Conservation (phyloP, 1,139 yeast genomes). For the Petasospora rhodanensis region DNA sequence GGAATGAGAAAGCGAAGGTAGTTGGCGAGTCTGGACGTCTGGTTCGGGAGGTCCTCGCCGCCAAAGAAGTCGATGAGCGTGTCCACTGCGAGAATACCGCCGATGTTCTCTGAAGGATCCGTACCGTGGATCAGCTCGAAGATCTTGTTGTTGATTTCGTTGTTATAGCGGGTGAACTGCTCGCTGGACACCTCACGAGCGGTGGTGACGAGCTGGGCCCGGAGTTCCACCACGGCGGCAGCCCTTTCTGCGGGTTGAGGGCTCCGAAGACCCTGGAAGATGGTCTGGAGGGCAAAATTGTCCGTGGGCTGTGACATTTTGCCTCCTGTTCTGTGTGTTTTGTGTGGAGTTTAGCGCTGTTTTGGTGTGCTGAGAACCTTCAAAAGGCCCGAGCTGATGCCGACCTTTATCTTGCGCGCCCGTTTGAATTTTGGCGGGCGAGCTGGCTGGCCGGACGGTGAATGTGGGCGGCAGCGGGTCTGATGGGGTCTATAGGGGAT, state of each 20-base stretch:
- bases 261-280: constrained; percentile 50
- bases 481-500: too few species aligned
- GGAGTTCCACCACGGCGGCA: constrained; percentile 61
- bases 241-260: constrained; percentile 44
- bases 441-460: too few species aligned
- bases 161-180: constrained; percentile 74
- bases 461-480: too few species aligned
- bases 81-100: constrained; percentile 89
- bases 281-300: constrained; percentile 49
- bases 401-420: too few species aligned
- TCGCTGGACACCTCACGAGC: constrained; percentile 76
- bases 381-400: too few species aligned
- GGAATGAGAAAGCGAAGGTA: constrained; percentile 78
- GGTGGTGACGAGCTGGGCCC: constrained; percentile 60
- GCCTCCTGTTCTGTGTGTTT: background rate
- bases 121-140: constrained; percentile 79
- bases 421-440: too few species aligned
- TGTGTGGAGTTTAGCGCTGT: too few species aligned
- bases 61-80: constrained; percentile 77
- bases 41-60: constrained; percentile 74
- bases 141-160: constrained; percentile 81
- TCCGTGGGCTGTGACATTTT: constrained; percentile 30
- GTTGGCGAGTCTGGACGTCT: constrained; percentile 86
- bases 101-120: constrained; percentile 69
- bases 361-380: too few species aligned